phyloP scores from a whole-genome alignment of 345 rosid species.

The Psidium guajava region DNA sequence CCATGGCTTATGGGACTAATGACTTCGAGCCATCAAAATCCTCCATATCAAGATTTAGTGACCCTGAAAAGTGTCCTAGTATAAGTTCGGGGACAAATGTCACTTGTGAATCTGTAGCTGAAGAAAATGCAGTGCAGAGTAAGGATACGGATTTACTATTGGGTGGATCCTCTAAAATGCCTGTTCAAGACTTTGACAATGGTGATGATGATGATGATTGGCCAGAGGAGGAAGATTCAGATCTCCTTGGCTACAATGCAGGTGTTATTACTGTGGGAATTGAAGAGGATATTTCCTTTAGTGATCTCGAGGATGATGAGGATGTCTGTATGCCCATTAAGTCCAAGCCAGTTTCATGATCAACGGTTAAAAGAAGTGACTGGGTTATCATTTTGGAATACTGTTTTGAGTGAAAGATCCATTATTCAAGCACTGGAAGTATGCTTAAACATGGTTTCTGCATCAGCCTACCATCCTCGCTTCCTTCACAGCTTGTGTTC shows the following conservation, averaged over 20 bases:
- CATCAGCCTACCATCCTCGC: background rate
- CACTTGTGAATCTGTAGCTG: conserved; percentile 54
- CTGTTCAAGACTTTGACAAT: conserved; percentile 38
- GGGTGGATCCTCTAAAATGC: conserved; percentile 26
- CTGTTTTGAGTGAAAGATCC: background rate
- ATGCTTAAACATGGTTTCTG: background rate
- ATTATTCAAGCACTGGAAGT: background rate
- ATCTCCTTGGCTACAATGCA: conserved; percentile 20
- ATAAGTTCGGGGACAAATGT: conserved; percentile 37
- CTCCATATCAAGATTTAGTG: conserved; percentile 24
- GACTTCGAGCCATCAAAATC: conserved; percentile 23
- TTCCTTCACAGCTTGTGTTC: background rate
- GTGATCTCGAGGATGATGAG: conserved; percentile 82
- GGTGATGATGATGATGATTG: conserved; percentile 64
- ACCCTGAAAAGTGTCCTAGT: conserved; percentile 48
- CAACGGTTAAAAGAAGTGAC: background rate
- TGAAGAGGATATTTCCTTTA: conserved; percentile 84
- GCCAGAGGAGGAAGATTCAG: conserved; percentile 73
- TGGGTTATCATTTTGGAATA: background rate
- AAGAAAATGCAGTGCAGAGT: conserved; percentile 29
- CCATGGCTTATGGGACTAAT: conserved; percentile 14
- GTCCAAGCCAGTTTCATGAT: conserved; percentile 14
- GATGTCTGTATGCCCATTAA: conserved; percentile 25
- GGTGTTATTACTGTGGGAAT: conserved; percentile 24
- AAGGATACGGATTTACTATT: conserved; percentile 17